A percentile compares a stretch with the other conserved stretches of the same genome.
Conservation (phyloP, 1,284 basidiomycete species). For the Cryptococcus sp. region DNA sequence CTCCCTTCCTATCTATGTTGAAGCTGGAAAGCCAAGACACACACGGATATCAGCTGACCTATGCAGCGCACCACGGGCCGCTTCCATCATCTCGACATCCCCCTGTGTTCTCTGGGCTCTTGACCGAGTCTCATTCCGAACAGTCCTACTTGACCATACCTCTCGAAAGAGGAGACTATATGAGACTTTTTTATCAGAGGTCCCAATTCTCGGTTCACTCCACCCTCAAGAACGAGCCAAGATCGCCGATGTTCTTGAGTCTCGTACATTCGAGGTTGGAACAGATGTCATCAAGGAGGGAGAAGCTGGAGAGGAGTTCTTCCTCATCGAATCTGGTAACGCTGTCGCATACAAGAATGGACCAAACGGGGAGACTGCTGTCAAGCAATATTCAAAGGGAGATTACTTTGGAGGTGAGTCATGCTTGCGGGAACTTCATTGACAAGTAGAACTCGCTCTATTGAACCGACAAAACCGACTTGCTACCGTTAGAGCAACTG, state of each 20-base stretch:
- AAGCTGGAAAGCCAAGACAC: too few species aligned
- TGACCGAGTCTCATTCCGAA: constrained; percentile 96
- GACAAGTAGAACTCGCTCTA: constrained; percentile 68
- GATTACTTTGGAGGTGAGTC: constrained; percentile 95
- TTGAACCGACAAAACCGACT: constrained; percentile 81
- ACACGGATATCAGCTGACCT: background rate
- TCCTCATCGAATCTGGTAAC: constrained; percentile 90
- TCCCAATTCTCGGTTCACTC: constrained; percentile 79
- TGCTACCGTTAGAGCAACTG: constrained; percentile 80
- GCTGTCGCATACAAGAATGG: constrained; percentile 77
- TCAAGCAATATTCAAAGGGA: constrained; percentile 75
- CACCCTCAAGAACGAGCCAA: constrained; percentile 87
- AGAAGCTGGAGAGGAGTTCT: constrained; percentile 94
- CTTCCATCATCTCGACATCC: constrained; percentile 82
- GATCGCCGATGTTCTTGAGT: constrained; percentile 90
- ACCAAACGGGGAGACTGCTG: constrained; percentile 60
- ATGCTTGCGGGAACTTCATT: background rate
- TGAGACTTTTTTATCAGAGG: constrained; percentile 89
- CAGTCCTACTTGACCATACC: constrained; percentile 85
- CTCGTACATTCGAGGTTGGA: constrained; percentile 73
- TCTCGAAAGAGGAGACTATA: constrained; percentile 89
- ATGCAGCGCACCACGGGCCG: constrained; percentile 74
- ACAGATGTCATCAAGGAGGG: constrained; percentile 85
- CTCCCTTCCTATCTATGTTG: too few species aligned
- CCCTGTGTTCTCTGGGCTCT: constrained; percentile 87